These are phyloP conservation scores for Penicillium riverlandense DNA, from an alignment of 495 filamentous ascomycete genomes.

Conservation along the genomic window DNA sequence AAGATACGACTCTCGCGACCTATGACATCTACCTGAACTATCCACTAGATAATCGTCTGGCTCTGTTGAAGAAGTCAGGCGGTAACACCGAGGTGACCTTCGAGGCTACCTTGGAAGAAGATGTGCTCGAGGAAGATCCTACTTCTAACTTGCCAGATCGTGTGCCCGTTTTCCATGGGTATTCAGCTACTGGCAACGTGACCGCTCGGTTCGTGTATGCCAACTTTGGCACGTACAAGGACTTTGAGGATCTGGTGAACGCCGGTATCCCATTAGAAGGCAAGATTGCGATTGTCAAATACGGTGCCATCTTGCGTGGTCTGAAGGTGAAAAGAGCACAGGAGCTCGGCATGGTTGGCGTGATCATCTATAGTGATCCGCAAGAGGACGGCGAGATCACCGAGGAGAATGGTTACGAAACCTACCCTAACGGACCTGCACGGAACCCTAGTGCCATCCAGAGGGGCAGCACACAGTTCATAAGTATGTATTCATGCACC, in stretches of 20 bases:
- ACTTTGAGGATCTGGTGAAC: constrained; percentile 76
- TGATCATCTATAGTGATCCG: constrained; percentile 80
- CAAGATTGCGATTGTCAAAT: constrained; percentile 83
- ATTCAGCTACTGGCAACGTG: constrained; percentile 86
- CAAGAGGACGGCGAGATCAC: constrained; percentile 80
- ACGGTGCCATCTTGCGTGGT: constrained; percentile 84
- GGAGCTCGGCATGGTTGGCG: constrained; percentile 85
- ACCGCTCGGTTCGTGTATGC: constrained; percentile 77
- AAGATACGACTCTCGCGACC: constrained; percentile 59
- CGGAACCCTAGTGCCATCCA: constrained; percentile 86
- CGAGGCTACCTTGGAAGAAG: constrained; percentile 78
- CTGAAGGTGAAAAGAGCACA: constrained; percentile 90
- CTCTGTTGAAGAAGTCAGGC: constrained; percentile 55
- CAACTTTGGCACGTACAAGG: constrained; percentile 80
- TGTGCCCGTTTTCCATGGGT: constrained; percentile 92
- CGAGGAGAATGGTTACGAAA: constrained; percentile 68
- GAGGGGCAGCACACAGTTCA: constrained; percentile 80
- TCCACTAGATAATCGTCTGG: constrained; percentile 70
- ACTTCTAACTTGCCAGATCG: constrained; percentile 65
- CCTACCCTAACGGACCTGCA: constrained; percentile 87
- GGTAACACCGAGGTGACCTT: constrained; percentile 50
- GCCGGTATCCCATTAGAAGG: constrained; percentile 70
- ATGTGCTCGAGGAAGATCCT: constrained; percentile 75
- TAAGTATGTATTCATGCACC: constrained; percentile 45
- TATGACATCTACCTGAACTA: constrained; percentile 95